Evolutionary conservation across 2,329 filamentous ascomycete species (phyloP), one percentile per base, ranked within the genome.

Genomic region (Diaporthe ampelina): DNA sequence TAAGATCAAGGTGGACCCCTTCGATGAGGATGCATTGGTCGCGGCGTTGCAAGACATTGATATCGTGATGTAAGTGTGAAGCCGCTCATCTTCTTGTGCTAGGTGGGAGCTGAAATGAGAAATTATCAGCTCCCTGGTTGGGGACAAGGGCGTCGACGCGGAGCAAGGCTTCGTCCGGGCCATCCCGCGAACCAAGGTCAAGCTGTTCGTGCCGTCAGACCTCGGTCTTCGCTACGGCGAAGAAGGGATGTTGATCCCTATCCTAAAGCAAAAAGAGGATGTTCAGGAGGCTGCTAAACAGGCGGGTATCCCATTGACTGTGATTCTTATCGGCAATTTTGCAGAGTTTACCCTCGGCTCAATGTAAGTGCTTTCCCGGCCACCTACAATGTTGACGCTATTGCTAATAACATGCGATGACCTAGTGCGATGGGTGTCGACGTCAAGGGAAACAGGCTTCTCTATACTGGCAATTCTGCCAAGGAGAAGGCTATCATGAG

Each of bases 21-120:
- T 52, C 50, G 50, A 52, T 15, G 50, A 52, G 50, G 50, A 52
- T 52, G 50, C 50, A 24, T 52, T 52, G n/a, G 50, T 52, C 50
- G 50, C 50, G 50, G 50, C 50, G 15, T 24, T 52, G 50, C 50
- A 52, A 15, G 50, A 52, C 9, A 52, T 52, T 52, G 50, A 52
- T 24, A 52, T 52, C 26, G 50, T 52, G 50, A 52, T 52, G 50
- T 52, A 26, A 26, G 50, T 52, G 50, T 52, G 50, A 52, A 40
- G 7, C 1, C 1, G 11, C 40, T 43, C 50, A 13, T 8, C 21
- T 24, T 24, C n/a, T 10, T 24, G 21, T 52, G 13, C 21, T 24
- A 7, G 8, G 26, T 24, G 9, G 50, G 13, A 52, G 21, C 26
- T 52, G 50, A 52, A 13, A n/a, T 52, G 50, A 52, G 50, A 26